Evolutionary conservation across 371 early-diverging fungal species (phyloP).

Genomic region (Chytridium lagenaria): DNA sequence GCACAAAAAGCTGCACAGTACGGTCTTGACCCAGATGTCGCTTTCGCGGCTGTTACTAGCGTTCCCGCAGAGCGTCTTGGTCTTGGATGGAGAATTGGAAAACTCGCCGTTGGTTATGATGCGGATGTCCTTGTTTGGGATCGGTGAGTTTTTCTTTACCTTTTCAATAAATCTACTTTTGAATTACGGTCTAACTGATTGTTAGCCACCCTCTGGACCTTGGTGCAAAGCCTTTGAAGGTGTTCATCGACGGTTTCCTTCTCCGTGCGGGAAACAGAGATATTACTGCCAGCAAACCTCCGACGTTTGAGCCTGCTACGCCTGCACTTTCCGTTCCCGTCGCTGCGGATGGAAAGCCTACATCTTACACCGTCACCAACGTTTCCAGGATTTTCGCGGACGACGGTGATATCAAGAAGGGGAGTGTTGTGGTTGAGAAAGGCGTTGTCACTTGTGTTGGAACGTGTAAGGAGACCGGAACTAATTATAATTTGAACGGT

Average conservation of each 20-base stretch:
- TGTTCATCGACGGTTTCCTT: slow-evolving; percentile 74
- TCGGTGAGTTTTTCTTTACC: no score
- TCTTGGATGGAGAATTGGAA: slow-evolving; percentile 73
- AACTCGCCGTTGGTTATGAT: slow-evolving; percentile 73
- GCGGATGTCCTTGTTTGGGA: slow-evolving; percentile 76
- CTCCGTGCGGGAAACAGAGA: not conserved
- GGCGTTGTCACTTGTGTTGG: slow-evolving; percentile 48
- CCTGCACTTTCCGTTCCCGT: not conserved
- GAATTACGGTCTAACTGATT: not conserved
- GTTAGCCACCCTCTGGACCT: slow-evolving; percentile 69
- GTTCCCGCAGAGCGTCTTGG: slow-evolving; percentile 78
- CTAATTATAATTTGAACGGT: slow-evolving; percentile 33
- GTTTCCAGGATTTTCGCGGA: slow-evolving; percentile 23
- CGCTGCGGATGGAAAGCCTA: not conserved
- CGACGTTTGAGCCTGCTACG: not conserved
- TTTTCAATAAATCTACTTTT: not conserved
- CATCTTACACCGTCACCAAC: slow-evolving; percentile 32
- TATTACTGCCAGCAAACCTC: no score
- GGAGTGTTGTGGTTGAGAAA: slow-evolving; percentile 35
- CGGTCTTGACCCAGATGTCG: slow-evolving; percentile 69
- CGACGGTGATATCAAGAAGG: slow-evolving; percentile 5
- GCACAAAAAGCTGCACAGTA: slow-evolving; percentile 81
- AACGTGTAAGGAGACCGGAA: slow-evolving; percentile 23
- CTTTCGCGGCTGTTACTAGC: slow-evolving; percentile 73
- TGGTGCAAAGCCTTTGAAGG: slow-evolving; percentile 78